Base-by-base conservation (phyloP, 345 rosid species). In the Eucalyptus erythrocorys region DNA sequence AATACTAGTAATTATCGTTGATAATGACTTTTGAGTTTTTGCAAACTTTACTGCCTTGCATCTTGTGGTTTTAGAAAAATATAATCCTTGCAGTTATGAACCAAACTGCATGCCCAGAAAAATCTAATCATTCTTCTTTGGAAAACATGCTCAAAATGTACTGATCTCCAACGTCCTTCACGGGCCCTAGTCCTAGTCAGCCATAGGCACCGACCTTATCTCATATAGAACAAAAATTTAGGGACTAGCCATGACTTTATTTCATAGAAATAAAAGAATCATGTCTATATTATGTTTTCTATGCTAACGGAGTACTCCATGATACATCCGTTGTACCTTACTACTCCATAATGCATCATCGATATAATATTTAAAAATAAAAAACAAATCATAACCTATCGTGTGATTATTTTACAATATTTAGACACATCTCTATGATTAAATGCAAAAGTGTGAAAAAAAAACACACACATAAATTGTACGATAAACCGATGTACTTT, bases 361-460 rank as follows among this genome's bases (percentile, higher is more conserved):
- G 22, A 32, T 15, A 1, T 32, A 7, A 51, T 17, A 17, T 48
- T 12, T 8, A 34, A 68, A 3, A n/a, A 27, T 2, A 17, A 32
- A 19, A 17, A 17, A 68, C 1, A 68, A 3, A 8, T 19, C 1
- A 7, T 34, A 68, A 68, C 24, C 0, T 34, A 12, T 9, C 12
- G 2, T 32, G 19, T 17, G 42, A 68, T 68, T 68, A 17, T 68
- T 66, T 16, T 68, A 8, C 6, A 34, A 16, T 11, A 32, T 34
- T 32, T 68, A 68, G 43, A 68, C 80, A 68, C 11, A 16, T 68
- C 43, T 37, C 13, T 40, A 19, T 17, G 5, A 68, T 68, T 68
- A 66, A 32, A 21, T 16, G 40, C 40, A 15, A 32, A 66, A 66
- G 40, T 32, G 22, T 66, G 17, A 17, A 42, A 42, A 42, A 42